phyloP scores from a whole-genome alignment of 164 flowering plant species.

The Brasenia schreberi region DNA sequence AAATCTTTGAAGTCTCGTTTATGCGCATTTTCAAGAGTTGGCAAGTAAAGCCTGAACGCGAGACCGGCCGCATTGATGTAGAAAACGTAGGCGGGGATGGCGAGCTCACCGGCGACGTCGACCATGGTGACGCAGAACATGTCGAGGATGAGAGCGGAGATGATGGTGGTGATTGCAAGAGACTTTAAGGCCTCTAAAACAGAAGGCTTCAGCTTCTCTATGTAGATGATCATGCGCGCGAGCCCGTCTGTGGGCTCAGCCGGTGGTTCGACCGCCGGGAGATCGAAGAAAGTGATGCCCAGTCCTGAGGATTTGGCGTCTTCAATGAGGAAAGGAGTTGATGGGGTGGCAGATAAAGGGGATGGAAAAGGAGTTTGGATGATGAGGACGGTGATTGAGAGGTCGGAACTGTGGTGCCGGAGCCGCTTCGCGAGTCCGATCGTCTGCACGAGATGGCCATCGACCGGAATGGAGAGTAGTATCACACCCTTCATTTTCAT shows the following conservation, averaged over 20 bases:
- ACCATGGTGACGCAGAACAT: slow-evolving; percentile 17
- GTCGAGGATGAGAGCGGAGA: slow-evolving; percentile 18
- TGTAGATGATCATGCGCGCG: not conserved
- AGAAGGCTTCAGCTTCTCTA: slow-evolving; percentile 9
- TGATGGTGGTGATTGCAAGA: not conserved
- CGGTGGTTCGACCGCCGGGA: too few relatives aligned
- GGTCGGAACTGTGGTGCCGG: not conserved
- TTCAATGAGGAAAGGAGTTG: too few relatives aligned
- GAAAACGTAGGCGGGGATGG: slow-evolving; percentile 23
- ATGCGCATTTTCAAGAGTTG: not conserved
- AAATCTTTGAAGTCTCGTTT: not conserved
- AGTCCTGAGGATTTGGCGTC: too few relatives aligned
- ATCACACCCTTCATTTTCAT: not conserved
- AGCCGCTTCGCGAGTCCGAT: not conserved
- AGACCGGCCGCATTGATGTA: slow-evolving; percentile 14
- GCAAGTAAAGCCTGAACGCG: slow-evolving; percentile 10
- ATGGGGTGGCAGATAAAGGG: not conserved
- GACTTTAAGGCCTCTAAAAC: slow-evolving; percentile 5
- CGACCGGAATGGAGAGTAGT: not conserved
- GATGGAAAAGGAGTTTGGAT: not conserved
- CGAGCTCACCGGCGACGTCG: slow-evolving; percentile 22
- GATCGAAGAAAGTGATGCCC: too few relatives aligned
- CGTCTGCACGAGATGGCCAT: not conserved
- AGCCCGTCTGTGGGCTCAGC: too few relatives aligned
- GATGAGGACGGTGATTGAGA: not conserved